phyloP scores from a whole-genome alignment of 495 filamentous ascomycete species.

The Neurospora terricola region DNA sequence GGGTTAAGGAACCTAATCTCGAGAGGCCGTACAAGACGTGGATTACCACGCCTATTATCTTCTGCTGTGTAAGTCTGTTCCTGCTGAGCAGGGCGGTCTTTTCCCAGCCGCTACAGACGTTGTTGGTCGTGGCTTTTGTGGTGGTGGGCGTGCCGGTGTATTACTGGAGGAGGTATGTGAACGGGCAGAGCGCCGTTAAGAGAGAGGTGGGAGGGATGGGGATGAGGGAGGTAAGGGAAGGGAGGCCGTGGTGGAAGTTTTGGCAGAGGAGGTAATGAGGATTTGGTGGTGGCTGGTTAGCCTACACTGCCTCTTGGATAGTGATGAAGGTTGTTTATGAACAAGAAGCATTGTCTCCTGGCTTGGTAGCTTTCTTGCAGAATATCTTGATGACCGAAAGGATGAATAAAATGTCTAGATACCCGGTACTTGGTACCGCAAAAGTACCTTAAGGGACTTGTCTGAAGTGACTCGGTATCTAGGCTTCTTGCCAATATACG shows the following conservation, averaged over 20 bases:
- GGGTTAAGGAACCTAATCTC: slow-evolving; percentile 78
- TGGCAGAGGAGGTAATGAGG: slow-evolving; percentile 25
- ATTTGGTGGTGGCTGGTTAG: background rate
- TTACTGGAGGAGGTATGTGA: slow-evolving; percentile 63
- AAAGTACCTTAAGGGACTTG: too few species aligned
- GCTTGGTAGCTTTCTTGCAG: background rate
- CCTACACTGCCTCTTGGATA: background rate
- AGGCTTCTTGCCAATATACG: too few species aligned
- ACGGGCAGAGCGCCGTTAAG: slow-evolving; percentile 13
- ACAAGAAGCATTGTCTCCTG: background rate
- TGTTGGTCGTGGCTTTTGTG: slow-evolving; percentile 78
- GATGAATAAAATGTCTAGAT: background rate
- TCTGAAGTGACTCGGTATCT: too few species aligned
- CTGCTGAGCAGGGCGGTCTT: slow-evolving; percentile 80
- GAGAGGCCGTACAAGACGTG: slow-evolving; percentile 89
- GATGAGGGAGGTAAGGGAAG: slow-evolving; percentile 1
- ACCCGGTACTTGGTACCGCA: background rate
- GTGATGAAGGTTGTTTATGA: background rate
- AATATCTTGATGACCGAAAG: background rate
- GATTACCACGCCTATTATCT: slow-evolving; percentile 94
- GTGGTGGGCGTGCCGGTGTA: slow-evolving; percentile 76
- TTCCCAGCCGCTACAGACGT: slow-evolving; percentile 77
- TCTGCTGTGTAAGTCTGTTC: slow-evolving; percentile 95
- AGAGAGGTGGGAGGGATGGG: slow-evolving; percentile 16
- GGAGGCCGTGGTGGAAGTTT: slow-evolving; percentile 32